Evolutionary conservation across 495 filamentous ascomycete species (phyloP).

Genomic region (Talaromyces nanjingensis): DNA sequence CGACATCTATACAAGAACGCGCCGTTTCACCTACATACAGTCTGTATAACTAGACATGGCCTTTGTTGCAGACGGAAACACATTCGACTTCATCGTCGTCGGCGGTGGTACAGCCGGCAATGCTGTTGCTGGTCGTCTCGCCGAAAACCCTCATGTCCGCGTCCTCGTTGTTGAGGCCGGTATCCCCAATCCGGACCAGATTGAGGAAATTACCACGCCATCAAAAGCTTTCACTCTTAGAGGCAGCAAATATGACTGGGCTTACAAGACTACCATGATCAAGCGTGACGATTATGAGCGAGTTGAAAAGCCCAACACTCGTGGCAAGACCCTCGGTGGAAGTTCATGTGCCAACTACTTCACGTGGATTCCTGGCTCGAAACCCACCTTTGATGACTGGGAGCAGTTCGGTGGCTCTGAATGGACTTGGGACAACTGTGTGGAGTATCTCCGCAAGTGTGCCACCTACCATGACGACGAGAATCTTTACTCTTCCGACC

Average conservation of each 20-base stretch:
- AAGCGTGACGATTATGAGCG: conserved; percentile 8
- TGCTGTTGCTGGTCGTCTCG: conserved; percentile 42
- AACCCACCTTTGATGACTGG: conserved; percentile 46
- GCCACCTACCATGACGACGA: conserved; percentile 26
- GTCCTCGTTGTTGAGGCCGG: conserved; percentile 54
- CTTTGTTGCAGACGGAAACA: conserved; percentile 4
- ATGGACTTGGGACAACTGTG: conserved; percentile 45
- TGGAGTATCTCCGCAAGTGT: conserved; percentile 49
- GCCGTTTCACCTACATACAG: not conserved
- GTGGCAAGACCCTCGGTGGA: conserved; percentile 52
- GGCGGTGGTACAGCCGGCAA: conserved; percentile 52
- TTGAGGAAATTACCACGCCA: conserved; percentile 37
- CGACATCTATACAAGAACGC: not conserved
- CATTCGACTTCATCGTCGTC: conserved; percentile 48
- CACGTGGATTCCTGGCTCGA: conserved; percentile 26
- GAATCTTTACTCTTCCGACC: conserved; percentile 36
- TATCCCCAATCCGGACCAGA: conserved; percentile 35
- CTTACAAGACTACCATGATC: conserved; percentile 26
- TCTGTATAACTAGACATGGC: not conserved
- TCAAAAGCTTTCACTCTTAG: conserved; percentile 24
- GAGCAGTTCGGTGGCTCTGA: conserved; percentile 43
- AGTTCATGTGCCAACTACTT: conserved; percentile 46
- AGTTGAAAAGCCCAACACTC: conserved; percentile 20
- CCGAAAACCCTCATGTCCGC: conserved; percentile 21
- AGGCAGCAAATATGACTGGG: conserved; percentile 53